These are phyloP conservation scores for Giardia duodenalis DNA, from an alignment of 208 protist species.

Conservation along the genomic window DNA sequence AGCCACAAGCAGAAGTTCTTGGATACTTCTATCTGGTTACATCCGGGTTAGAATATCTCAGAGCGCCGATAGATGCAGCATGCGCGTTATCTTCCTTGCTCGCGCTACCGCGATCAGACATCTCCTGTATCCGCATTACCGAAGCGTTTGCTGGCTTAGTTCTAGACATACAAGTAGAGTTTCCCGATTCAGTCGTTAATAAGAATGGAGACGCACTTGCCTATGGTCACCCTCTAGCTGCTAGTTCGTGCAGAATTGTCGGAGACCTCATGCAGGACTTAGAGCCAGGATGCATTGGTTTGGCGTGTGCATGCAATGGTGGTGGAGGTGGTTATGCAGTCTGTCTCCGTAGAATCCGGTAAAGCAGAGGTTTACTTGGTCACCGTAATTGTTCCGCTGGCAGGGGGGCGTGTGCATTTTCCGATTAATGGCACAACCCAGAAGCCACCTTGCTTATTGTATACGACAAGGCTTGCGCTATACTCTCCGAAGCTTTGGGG, in stretches of 20 bases:
- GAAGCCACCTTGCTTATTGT: neutral
- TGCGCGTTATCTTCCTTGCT: too few species aligned
- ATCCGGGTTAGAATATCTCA: neutral
- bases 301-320: neutral
- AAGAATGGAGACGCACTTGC: neutral
- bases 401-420: constrained; percentile 22
- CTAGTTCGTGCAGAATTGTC: neutral
- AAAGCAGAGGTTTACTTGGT: neutral
- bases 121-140: too few species aligned
- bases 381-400: neutral
- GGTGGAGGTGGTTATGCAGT: neutral
- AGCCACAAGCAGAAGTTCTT: neutral
- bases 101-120: too few species aligned
- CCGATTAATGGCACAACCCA: constrained; percentile 20
- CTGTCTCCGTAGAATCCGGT: neutral
- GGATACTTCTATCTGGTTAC: neutral
- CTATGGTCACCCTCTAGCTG: neutral
- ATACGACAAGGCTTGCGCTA: neutral
- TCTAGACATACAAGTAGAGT: neutral
- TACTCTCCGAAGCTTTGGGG: neutral
- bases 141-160: neutral
- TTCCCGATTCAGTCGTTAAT: neutral
- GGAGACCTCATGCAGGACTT: neutral
- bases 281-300: neutral
- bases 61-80: too few species aligned